Evolutionary conservation across 78 protist species (phyloP).

Genomic region (Creolimax fragrantissima): DNA sequence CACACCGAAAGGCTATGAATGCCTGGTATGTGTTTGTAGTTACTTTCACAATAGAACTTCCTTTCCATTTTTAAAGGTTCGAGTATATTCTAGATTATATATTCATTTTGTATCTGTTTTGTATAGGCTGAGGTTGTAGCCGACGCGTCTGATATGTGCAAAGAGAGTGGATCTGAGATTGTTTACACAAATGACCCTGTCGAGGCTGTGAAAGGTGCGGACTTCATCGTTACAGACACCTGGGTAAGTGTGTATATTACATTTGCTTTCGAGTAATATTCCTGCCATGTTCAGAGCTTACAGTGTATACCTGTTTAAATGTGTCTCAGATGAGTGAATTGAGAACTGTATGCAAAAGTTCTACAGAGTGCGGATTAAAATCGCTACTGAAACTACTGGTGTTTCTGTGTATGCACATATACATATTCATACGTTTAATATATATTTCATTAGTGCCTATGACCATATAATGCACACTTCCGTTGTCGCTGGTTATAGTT

Average conservation of each 20-base stretch:
- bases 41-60: too few relatives aligned
- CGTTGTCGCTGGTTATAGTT: too few relatives aligned
- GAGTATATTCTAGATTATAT: neutral
- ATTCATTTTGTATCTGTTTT: constrained; percentile 11
- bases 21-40: neutral
- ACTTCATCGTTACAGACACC: constrained; percentile 56
- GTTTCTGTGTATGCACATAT: neutral
- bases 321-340: neutral
- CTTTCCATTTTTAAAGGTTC: too few relatives aligned
- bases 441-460: too few relatives aligned
- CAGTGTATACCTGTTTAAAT: neutral
- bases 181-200: neutral
- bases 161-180: constrained; percentile 13
- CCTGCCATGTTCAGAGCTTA: too few relatives aligned
- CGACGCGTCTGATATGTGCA: constrained; percentile 3
- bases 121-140: constrained; percentile 14
- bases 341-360: neutral
- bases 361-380: neutral
- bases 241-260: constrained; percentile 52
- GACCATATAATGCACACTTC: too few relatives aligned
- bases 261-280: too few relatives aligned
- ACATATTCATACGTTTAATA: neutral
- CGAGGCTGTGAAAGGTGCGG: constrained; percentile 51
- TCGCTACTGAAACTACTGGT: neutral
- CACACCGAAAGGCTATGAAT: neutral